Percentiles rank a stretch among this genome's conserved stretches.
Conservation (phyloP, 768 basidiomycete genomes). For the Kwoniella mangroviensis region DNA sequence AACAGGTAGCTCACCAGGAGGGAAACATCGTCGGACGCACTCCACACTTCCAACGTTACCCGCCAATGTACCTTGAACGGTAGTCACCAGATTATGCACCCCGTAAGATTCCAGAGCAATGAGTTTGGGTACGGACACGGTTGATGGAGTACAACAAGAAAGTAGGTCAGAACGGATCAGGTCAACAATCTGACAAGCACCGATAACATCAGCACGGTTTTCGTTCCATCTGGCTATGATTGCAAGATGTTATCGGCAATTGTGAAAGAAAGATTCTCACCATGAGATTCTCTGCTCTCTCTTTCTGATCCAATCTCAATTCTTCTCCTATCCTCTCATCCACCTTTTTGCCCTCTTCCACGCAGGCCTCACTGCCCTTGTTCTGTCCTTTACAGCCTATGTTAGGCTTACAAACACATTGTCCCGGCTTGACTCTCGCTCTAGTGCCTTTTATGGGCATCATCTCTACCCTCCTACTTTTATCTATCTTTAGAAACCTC, state of each 20-base stretch:
- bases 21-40: slow-evolving; percentile 75
- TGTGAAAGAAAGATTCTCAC: slow-evolving; percentile 32
- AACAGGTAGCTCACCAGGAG: slow-evolving; percentile 68
- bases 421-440: slow-evolving; percentile 58
- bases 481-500: slow-evolving; percentile 75
- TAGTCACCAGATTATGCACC: slow-evolving; percentile 93
- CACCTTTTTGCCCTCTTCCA: slow-evolving; percentile 27
- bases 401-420: slow-evolving; percentile 61
- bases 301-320: slow-evolving; percentile 66
- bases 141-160: slow-evolving; percentile 72
- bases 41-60: slow-evolving; percentile 69
- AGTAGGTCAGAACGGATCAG: slow-evolving; percentile 92
- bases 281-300: slow-evolving; percentile 97
- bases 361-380: slow-evolving; percentile 64
- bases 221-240: too few species aligned
- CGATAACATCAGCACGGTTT: too few species aligned
- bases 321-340: slow-evolving; percentile 46
- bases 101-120: slow-evolving; percentile 90
- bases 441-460: slow-evolving; percentile 95
- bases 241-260: too few species aligned
- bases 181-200: slow-evolving; percentile 71
- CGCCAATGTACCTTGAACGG: slow-evolving; percentile 74
- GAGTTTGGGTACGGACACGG: slow-evolving; percentile 81
- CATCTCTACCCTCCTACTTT: slow-evolving; percentile 70
- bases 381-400: slow-evolving; percentile 65